Conservation (phyloP, 1,284 basidiomycete species). For the Marasmius oreades region DNA sequence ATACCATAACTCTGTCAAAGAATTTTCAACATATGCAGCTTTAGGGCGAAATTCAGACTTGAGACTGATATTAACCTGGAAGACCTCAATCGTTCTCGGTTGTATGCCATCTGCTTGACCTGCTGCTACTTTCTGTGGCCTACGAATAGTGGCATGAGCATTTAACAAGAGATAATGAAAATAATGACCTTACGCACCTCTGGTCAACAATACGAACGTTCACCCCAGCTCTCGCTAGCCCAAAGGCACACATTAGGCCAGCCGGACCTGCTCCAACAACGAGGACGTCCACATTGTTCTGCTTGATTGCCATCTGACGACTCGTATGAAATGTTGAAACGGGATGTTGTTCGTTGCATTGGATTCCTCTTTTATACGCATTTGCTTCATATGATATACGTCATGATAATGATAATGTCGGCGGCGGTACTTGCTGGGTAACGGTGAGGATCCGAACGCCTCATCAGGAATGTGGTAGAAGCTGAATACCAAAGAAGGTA, state of each 20-base stretch:
- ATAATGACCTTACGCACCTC: slow-evolving; percentile 36
- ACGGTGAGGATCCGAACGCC: background rate
- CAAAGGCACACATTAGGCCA: slow-evolving; percentile 62
- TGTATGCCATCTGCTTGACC: slow-evolving; percentile 82
- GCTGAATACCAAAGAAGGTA: background rate
- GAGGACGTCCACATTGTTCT: slow-evolving; percentile 49
- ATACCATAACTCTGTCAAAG: slow-evolving; percentile 65
- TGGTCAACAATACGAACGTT: slow-evolving; percentile 66
- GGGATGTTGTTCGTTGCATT: too few relatives aligned
- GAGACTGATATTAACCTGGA: slow-evolving; percentile 58
- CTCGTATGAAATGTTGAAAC: background rate
- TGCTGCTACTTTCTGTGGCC: slow-evolving; percentile 52
- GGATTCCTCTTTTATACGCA: background rate
- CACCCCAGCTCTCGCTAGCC: slow-evolving; percentile 55
- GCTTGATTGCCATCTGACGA: slow-evolving; percentile 18
- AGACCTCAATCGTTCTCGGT: slow-evolving; percentile 73
- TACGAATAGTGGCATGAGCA: slow-evolving; percentile 22
- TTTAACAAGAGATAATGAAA: background rate
- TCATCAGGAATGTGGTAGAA: background rate
- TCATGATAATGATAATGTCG: background rate
- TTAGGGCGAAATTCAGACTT: background rate
- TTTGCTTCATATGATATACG: background rate
- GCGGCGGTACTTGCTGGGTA: background rate
- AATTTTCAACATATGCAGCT: background rate
- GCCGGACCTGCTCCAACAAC: slow-evolving; percentile 57